These are phyloP conservation scores for Tylopilus sp. DNA, from an alignment of 768 basidiomycete species.

Conservation along the genomic window DNA sequence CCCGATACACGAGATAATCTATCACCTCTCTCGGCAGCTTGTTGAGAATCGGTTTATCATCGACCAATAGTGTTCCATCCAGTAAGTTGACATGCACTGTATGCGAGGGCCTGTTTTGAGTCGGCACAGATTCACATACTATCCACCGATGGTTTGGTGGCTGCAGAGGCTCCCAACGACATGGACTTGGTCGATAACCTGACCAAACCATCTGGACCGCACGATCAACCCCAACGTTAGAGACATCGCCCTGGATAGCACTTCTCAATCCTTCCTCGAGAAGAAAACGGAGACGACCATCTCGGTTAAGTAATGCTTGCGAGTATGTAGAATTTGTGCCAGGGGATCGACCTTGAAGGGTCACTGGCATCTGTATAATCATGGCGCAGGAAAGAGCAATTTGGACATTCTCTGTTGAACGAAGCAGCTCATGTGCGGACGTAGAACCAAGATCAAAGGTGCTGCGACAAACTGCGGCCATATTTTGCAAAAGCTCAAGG, in stretches of 20 bases:
- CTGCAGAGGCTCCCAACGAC: too few species aligned
- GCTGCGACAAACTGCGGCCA: too few species aligned
- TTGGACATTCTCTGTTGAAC: slow-evolving; percentile 21
- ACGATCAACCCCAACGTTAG: too few species aligned
- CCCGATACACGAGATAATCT: slow-evolving; percentile 13
- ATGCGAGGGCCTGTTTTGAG: slow-evolving; percentile 12
- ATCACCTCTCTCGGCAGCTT: slow-evolving; percentile 19
- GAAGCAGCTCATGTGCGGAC: slow-evolving; percentile 2
- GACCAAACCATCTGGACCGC: too few species aligned
- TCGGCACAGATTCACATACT: too few species aligned
- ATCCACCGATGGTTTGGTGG: too few species aligned
- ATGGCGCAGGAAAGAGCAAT: slow-evolving; percentile 25
- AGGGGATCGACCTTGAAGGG: neutral
- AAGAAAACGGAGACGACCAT: slow-evolving; percentile 27
- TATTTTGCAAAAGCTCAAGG: too few species aligned
- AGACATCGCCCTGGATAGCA: neutral
- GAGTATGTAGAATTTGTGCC: slow-evolving; percentile 2
- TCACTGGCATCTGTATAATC: slow-evolving; percentile 26
- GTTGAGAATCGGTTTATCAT: slow-evolving; percentile 19
- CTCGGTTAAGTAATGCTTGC: slow-evolving; percentile 24
- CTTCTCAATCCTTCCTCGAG: slow-evolving; percentile 15
- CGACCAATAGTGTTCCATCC: slow-evolving; percentile 26
- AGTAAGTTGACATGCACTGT: slow-evolving; percentile 21
- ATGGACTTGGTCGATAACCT: too few species aligned
- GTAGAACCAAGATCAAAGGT: too few species aligned